Evolutionary conservation across 1,284 basidiomycete species (phyloP).

Genomic region (Moesziomyces antarcticus): DNA sequence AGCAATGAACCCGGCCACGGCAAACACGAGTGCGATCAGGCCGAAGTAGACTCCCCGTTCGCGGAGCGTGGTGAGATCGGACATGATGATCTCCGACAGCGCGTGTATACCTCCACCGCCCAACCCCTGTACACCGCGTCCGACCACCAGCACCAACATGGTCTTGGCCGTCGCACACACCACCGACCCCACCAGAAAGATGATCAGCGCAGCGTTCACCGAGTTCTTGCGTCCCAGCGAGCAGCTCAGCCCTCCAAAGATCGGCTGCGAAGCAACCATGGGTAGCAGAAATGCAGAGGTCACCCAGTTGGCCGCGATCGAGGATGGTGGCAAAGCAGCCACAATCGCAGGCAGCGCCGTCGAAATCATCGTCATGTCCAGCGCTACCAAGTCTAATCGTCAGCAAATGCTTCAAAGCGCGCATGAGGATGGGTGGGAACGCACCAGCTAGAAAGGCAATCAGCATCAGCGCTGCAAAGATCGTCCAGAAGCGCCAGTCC

Average conservation of each 20-base stretch:
- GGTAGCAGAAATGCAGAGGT: conserved; percentile 49
- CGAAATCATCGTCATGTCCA: conserved; percentile 55
- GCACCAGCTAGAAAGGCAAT: conserved; percentile 18
- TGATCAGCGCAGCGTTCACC: conserved; percentile 32
- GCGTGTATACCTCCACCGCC: conserved; percentile 70
- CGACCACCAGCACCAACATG: conserved; percentile 38
- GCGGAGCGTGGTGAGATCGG: conserved; percentile 69
- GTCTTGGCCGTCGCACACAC: conserved; percentile 32
- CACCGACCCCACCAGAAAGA: conserved; percentile 47
- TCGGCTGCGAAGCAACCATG: conserved; percentile 45
- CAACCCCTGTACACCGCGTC: conserved; percentile 67
- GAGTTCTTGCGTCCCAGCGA: conserved; percentile 36
- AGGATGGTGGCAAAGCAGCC: conserved; percentile 18
- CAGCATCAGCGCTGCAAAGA: conserved; percentile 19
- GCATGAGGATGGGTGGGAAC: no score
- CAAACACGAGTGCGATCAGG: conserved; percentile 62
- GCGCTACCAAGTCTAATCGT: neutral
- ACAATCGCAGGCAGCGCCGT: conserved; percentile 49
- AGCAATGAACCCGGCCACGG: conserved; percentile 57
- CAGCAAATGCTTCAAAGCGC: no score
- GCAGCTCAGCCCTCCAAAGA: conserved; percentile 48
- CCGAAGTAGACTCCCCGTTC: conserved; percentile 70
- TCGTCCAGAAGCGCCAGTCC: conserved; percentile 24
- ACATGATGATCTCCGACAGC: conserved; percentile 69
- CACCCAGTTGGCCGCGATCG: conserved; percentile 47